Evolutionary conservation across 805 yeast genomes (phyloP), one percentile per base, ranked within the genome.

Genomic region (Lipomyces lipofer): DNA sequence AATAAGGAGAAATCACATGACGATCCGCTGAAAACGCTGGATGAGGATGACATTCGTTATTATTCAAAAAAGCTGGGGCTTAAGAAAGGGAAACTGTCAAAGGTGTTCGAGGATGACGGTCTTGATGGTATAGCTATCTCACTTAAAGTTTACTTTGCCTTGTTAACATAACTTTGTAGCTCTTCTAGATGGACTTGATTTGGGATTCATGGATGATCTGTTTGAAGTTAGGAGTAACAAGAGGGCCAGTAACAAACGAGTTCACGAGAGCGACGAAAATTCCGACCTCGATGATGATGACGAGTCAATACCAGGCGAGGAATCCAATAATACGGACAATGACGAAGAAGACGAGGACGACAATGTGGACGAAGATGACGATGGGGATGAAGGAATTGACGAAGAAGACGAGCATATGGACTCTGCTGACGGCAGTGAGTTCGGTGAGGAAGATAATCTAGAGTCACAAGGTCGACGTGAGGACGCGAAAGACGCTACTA

Each of bases 41-140:
- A 87, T 62, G 95, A 88, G 55, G 84, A 81, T 52, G 96, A 91
- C 50, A 83, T 87, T 71, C 81, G 78, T 40, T 88, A 85, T 66
- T 91, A 89, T 68, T 91, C 97, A 2, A 85, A 85, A 59, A 84
- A 86, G 64, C 74, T 91, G 8, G 95, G 95, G 1, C 68, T 87
- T 62, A 82, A 82, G 59, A 75, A 74, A 13, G 60, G 60, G 12
- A 56, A 50, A 22, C 35, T 56, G 33, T 73, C 85, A 44, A 70
- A 76, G 35, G 79, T 78, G 58, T 66, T 66, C 2, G 83, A 78
- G 36, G 89, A 85, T 65, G 96, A 89, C 69, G 79, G 84, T 1
- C 74, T 90, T 45, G 96, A 87, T 43, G 47, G 62, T 58, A 51
- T 17, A n/a, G n/a, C n/a, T n/a, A 56, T 40, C n/a, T 17, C 19